Evolutionary conservation across 2,329 filamentous ascomycete species (phyloP), one percentile per base, ranked within the genome.

Genomic region (Hysterium pulicare): DNA sequence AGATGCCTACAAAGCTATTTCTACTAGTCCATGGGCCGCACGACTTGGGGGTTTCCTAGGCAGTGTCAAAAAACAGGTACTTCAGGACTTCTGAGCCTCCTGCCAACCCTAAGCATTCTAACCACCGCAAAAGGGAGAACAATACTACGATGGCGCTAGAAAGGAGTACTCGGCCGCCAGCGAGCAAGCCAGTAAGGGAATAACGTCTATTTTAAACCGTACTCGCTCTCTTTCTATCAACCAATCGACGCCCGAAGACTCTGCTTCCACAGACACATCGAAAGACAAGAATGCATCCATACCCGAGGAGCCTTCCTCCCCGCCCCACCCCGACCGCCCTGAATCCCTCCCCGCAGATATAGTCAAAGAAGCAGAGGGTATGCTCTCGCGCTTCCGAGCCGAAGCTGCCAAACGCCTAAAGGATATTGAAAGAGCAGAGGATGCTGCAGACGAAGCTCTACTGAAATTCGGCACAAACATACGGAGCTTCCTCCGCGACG

Each of bases 1-100:
- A 69, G 89, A 96, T 69, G 93, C 91, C 5, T 96, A 97, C 75
- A 90, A 89, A 61, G 90, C 90, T 19, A 87, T 98, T 61, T 91
- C 89, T 3, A 81, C 83, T 52, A 95, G 89, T 57, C 87, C 89
- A 9, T 98, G 93, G 93, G 93, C 91, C 33, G 82, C 86, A 17
- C 83, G 80, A 55, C 81, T 98, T 23, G 91, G 93, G 26, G 91
- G 90, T 5, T 87, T 95, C 64, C 84, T 95, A 61, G 87, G 87
- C 35, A 91, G 79, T 58, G 90, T 95, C n/a, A 87, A 90, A 62
- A 95, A 95, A 71, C 90, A 95, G 82, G 85, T 87, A 70, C 50
- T 73, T 57, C 2, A 10, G n/a, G n/a, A n/a, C 15, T 16, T 16
- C 26, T 38, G 19, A n/a, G 20, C 37, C 42, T 51, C 10, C 41